These are phyloP conservation scores for Primulina huaijiensis DNA, from an alignment of 257 asterid genomes.

Conservation along the genomic window DNA sequence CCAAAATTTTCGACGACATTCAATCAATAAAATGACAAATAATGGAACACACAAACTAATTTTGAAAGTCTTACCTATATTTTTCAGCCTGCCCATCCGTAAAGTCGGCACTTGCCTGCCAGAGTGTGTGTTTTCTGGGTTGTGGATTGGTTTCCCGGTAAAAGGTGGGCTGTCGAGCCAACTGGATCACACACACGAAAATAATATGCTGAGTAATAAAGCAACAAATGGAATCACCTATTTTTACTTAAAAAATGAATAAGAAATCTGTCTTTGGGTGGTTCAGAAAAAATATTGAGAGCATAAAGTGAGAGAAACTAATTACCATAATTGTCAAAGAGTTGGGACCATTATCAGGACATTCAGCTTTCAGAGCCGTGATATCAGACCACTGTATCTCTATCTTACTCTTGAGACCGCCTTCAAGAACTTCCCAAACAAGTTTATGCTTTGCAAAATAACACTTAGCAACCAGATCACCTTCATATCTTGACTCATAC, in stretches of 20 bases:
- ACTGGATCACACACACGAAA: slow-evolving; percentile 37
- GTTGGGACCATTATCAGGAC: slow-evolving; percentile 58
- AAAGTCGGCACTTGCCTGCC: slow-evolving; percentile 77
- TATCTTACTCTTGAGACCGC: slow-evolving; percentile 79
- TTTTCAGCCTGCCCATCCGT: slow-evolving; percentile 80
- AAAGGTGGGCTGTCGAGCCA: slow-evolving; percentile 67
- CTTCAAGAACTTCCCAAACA: slow-evolving; percentile 92
- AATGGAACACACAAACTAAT: neutral
- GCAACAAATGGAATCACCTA: neutral
- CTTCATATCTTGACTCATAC: slow-evolving; percentile 73
- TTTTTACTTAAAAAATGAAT: too few relatives aligned
- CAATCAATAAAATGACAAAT: neutral
- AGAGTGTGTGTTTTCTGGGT: slow-evolving; percentile 83
- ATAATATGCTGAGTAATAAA: slow-evolving; percentile 3
- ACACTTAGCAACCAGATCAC: slow-evolving; percentile 91
- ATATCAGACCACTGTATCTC: slow-evolving; percentile 91
- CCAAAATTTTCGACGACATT: neutral
- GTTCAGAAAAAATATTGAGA: neutral
- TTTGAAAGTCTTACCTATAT: slow-evolving; percentile 42
- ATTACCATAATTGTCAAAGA: slow-evolving; percentile 66
- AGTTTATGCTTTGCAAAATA: slow-evolving; percentile 87
- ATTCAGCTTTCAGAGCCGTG: slow-evolving; percentile 60
- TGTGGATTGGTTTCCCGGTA: slow-evolving; percentile 82
- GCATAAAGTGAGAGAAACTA: slow-evolving; percentile 2
- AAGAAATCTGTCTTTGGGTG: neutral